These are phyloP conservation scores for Phialemonium atrogriseum DNA, from an alignment of 2,329 filamentous ascomycete species.

Conservation along the genomic window DNA sequence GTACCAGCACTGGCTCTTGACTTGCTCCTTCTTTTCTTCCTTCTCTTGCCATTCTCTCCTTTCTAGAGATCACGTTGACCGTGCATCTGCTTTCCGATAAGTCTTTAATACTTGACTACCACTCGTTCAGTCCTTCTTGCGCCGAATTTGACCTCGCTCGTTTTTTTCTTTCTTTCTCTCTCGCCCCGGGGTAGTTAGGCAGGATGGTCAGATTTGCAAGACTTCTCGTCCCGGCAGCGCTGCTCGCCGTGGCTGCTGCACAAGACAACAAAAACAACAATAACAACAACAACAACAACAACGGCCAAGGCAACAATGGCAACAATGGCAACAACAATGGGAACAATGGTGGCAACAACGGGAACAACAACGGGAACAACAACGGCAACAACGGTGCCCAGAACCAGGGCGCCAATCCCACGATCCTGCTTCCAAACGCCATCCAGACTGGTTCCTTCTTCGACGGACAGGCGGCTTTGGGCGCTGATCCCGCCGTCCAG, in stretches of 20 bases:
- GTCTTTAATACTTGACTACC: neutral
- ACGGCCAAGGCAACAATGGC: slow-evolving; percentile 1
- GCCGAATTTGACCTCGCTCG: neutral
- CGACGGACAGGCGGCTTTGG: neutral
- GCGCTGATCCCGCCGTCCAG: slow-evolving; percentile 7
- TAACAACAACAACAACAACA: slow-evolving; percentile 1
- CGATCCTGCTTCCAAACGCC: neutral
- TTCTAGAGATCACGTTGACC: slow-evolving; percentile 3
- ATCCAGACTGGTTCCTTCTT: slow-evolving; percentile 2
- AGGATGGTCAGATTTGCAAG: slow-evolving; percentile 2
- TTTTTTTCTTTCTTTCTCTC: no score
- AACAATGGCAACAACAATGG: slow-evolving; percentile 1
- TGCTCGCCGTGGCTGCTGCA: neutral
- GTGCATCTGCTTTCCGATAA: slow-evolving; percentile 1
- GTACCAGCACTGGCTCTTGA: neutral
- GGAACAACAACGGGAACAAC: slow-evolving; percentile 2
- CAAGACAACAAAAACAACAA: slow-evolving; percentile 1
- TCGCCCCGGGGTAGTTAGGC: neutral
- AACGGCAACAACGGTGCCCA: neutral
- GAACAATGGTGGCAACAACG: slow-evolving; percentile 1
- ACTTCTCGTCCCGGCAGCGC: neutral
- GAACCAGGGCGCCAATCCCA: neutral
- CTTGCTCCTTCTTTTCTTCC: neutral
- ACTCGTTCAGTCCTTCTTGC: neutral
- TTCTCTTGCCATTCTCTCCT: slow-evolving; percentile 2